Evolutionary conservation across 257 asterid genomes (phyloP).

Genomic region (Penstemon davidsonii): DNA sequence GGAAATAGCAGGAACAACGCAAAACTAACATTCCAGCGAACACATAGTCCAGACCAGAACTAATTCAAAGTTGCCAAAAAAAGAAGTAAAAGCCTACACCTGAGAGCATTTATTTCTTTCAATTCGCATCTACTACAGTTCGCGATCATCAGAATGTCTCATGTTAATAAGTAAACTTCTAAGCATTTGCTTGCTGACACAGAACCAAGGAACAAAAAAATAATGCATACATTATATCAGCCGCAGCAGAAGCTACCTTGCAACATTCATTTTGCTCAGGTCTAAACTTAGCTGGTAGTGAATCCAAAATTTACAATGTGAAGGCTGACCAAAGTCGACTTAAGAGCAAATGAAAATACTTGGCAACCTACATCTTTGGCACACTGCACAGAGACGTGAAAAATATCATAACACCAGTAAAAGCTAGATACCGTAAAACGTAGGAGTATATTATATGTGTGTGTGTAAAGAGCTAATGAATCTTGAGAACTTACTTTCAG

Average conservation of each 20-base stretch:
- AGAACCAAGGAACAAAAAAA: slow-evolving; percentile 22
- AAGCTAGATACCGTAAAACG: not conserved
- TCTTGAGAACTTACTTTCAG: slow-evolving; percentile 40
- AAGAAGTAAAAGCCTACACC: slow-evolving; percentile 16
- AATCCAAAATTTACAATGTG: slow-evolving; percentile 38
- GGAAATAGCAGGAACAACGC: slow-evolving; percentile 10
- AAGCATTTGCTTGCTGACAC: slow-evolving; percentile 14
- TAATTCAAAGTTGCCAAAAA: slow-evolving; percentile 11
- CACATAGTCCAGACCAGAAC: not conserved
- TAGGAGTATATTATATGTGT: not conserved
- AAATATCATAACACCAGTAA: slow-evolving; percentile 19
- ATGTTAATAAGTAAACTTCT: slow-evolving; percentile 12
- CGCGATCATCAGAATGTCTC: slow-evolving; percentile 20
- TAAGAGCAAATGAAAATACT: slow-evolving; percentile 14
- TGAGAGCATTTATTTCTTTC: slow-evolving; percentile 6
- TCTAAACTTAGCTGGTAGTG: slow-evolving; percentile 12
- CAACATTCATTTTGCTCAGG: slow-evolving; percentile 27
- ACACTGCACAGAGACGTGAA: slow-evolving; percentile 31
- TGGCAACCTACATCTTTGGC: slow-evolving; percentile 25
- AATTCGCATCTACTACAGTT: not conserved
- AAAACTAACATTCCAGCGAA: slow-evolving; percentile 14
- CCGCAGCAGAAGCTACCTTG: slow-evolving; percentile 25
- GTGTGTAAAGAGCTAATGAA: not conserved
- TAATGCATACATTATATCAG: slow-evolving; percentile 14
- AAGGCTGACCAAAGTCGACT: not conserved